phyloP scores from a whole-genome alignment of 495 filamentous ascomycete genomes.

The Aspergillus taichungensis region DNA sequence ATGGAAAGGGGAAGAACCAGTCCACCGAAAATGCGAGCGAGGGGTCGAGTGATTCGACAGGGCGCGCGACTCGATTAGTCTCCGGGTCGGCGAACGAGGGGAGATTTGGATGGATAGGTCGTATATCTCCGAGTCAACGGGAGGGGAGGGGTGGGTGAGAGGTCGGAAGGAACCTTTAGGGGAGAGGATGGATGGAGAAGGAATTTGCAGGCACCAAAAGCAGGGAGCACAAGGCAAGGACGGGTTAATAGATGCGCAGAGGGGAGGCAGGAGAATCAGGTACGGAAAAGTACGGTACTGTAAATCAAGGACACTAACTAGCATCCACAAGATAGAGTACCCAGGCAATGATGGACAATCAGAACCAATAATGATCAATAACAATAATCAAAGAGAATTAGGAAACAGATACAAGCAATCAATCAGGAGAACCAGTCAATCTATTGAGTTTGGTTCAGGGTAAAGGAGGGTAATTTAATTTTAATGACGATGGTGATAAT shows the following conservation, averaged over 20 bases:
- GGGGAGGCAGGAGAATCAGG: background rate
- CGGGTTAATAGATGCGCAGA: conserved; percentile 3
- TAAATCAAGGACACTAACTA: too few relatives aligned
- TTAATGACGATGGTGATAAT: background rate
- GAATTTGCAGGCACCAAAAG: conserved; percentile 3
- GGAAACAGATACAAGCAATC: conserved; percentile 2
- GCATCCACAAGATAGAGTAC: too few relatives aligned
- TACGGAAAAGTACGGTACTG: background rate
- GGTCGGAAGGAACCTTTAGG: background rate
- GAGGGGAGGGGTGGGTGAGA: background rate
- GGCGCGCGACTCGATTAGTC: conserved; percentile 3
- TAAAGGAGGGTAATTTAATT: background rate
- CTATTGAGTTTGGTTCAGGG: background rate
- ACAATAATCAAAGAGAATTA: background rate
- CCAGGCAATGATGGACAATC: too few relatives aligned
- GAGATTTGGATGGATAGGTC: background rate
- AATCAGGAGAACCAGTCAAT: background rate
- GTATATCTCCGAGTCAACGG: conserved; percentile 6
- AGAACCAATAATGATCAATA: too few relatives aligned
- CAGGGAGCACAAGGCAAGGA: conserved; percentile 11
- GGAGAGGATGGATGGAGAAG: conserved; percentile 4
- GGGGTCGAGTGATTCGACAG: conserved; percentile 5
- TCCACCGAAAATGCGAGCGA: background rate
- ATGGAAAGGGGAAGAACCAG: background rate
- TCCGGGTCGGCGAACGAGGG: background rate